Percentiles rank a stretch among this genome's conserved stretches.
Conservation (phyloP, 768 basidiomycete species). For the Sporobolomyces pararoseus region DNA sequence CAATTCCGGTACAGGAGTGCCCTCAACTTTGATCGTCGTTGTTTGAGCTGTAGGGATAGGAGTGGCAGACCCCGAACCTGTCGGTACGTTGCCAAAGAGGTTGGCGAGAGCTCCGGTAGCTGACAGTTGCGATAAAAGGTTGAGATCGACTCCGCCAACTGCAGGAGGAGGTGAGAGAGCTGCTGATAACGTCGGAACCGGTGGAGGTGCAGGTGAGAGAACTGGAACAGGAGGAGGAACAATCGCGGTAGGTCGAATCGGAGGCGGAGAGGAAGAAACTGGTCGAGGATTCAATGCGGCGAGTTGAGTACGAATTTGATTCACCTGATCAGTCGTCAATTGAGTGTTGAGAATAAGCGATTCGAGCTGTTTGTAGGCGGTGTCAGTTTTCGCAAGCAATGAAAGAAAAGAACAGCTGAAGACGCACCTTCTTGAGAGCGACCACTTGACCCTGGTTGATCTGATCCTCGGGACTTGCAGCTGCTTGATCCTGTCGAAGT, state of each 20-base stretch:
- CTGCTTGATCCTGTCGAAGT: slow-evolving; percentile 22
- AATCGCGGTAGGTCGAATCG: slow-evolving; percentile 17
- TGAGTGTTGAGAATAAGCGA: slow-evolving; percentile 58
- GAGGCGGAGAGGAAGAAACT: neutral
- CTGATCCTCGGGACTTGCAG: slow-evolving; percentile 66
- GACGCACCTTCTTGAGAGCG: slow-evolving; percentile 72
- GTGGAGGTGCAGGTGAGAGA: slow-evolving; percentile 46
- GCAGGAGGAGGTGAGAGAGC: neutral
- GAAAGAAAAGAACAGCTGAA: neutral
- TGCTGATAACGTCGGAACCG: neutral
- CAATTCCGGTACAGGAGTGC: neutral
- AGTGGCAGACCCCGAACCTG: neutral
- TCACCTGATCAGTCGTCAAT: slow-evolving; percentile 49
- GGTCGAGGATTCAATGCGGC: slow-evolving; percentile 37
- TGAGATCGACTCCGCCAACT: slow-evolving; percentile 28
- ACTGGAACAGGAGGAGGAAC: slow-evolving; percentile 48
- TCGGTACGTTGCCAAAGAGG: neutral
- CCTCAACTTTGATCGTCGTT: neutral
- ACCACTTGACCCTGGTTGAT: slow-evolving; percentile 66
- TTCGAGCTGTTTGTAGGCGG: slow-evolving; percentile 44
- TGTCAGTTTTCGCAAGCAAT: neutral
- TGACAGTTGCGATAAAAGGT: slow-evolving; percentile 22
- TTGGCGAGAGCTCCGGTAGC: slow-evolving; percentile 29
- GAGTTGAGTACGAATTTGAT: slow-evolving; percentile 50
- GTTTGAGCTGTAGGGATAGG: neutral